A percentile compares a stretch with the other conserved stretches of the same genome.
These are phyloP conservation scores for Phytopythium ostracodes DNA, from an alignment of 352 stramenopile genomes.

Conservation along the genomic window DNA sequence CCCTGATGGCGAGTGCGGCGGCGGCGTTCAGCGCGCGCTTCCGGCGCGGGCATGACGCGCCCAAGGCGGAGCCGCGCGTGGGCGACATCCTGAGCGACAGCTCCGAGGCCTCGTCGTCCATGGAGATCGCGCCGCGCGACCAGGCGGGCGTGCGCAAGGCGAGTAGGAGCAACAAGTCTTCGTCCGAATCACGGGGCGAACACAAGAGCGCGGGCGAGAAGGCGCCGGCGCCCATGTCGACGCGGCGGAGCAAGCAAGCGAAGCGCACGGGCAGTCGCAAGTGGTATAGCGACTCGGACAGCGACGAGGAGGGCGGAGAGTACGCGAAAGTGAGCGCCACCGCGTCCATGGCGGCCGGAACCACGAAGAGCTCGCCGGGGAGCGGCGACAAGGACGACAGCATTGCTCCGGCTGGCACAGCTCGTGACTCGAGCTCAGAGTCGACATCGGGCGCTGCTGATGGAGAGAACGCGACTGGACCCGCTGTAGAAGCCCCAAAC, in stretches of 20 bases:
- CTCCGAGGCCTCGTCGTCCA: slow-evolving; percentile 39
- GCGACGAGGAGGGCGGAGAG: slow-evolving; percentile 22
- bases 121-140: slow-evolving; percentile 5
- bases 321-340: background rate
- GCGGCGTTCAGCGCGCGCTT: slow-evolving; percentile 29
- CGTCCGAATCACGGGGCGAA: slow-evolving; percentile 7
- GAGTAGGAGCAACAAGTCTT: background rate
- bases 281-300: slow-evolving; percentile 55
- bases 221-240: background rate
- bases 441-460: slow-evolving; percentile 11
- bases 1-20: slow-evolving; percentile 8
- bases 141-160: slow-evolving; percentile 3
- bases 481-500: background rate
- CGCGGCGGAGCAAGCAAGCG: slow-evolving; percentile 8
- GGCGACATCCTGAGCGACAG: slow-evolving; percentile 64
- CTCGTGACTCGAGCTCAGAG: slow-evolving; percentile 3
- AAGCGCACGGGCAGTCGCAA: slow-evolving; percentile 30
- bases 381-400: slow-evolving; percentile 13
- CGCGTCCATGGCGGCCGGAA: slow-evolving; percentile 1
- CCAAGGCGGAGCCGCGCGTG: slow-evolving; percentile 17
- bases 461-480: slow-evolving; percentile 2
- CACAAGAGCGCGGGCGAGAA: slow-evolving; percentile 6
- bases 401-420: background rate
- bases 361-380: background rate
- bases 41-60: slow-evolving; percentile 16